Conservation (phyloP, 2,329 filamentous ascomycete genomes). For the Pseudodiploospora longispora region DNA sequence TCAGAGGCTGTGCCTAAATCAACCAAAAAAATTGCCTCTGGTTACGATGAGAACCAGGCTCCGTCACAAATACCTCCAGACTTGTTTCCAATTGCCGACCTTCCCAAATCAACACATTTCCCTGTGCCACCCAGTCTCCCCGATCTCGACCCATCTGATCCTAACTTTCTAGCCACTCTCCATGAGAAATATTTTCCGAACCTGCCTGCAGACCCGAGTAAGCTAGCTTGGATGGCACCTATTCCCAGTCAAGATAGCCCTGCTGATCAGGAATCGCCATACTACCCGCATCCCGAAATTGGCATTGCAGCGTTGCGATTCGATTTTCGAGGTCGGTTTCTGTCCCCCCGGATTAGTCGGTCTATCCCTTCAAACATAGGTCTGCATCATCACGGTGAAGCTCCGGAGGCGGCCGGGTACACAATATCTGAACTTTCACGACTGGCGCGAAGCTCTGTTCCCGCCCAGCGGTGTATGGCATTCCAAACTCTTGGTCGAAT, state of each 20-base stretch:
- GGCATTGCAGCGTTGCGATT: slow-evolving; percentile 75
- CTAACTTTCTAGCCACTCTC: slow-evolving; percentile 74
- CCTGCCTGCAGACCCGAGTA: slow-evolving; percentile 74
- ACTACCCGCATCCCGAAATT: slow-evolving; percentile 72
- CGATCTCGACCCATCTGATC: slow-evolving; percentile 74
- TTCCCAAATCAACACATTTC: slow-evolving; percentile 49
- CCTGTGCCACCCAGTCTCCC: slow-evolving; percentile 47
- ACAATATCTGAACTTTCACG: slow-evolving; percentile 80
- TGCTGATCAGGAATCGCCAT: slow-evolving; percentile 64
- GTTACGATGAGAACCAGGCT: slow-evolving; percentile 35
- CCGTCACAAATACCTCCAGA: slow-evolving; percentile 32
- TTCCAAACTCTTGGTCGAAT: slow-evolving; percentile 86
- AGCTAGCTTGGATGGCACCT: slow-evolving; percentile 84
- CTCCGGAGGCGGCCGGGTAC: slow-evolving; percentile 90
- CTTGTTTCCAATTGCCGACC: slow-evolving; percentile 34
- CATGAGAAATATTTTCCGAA: slow-evolving; percentile 91
- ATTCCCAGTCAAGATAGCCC: slow-evolving; percentile 55
- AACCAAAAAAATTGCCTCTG: slow-evolving; percentile 19
- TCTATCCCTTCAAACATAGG: slow-evolving; percentile 69
- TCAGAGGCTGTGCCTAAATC: slow-evolving; percentile 2
- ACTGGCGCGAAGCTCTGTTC: slow-evolving; percentile 70
- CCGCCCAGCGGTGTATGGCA: slow-evolving; percentile 82
- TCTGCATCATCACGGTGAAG: slow-evolving; percentile 87
- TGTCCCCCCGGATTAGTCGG: slow-evolving; percentile 68
- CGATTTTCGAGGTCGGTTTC: slow-evolving; percentile 72